These are phyloP conservation scores for Purpureocillium lavendulum DNA, from an alignment of 2,329 filamentous ascomycete genomes.

Conservation along the genomic window DNA sequence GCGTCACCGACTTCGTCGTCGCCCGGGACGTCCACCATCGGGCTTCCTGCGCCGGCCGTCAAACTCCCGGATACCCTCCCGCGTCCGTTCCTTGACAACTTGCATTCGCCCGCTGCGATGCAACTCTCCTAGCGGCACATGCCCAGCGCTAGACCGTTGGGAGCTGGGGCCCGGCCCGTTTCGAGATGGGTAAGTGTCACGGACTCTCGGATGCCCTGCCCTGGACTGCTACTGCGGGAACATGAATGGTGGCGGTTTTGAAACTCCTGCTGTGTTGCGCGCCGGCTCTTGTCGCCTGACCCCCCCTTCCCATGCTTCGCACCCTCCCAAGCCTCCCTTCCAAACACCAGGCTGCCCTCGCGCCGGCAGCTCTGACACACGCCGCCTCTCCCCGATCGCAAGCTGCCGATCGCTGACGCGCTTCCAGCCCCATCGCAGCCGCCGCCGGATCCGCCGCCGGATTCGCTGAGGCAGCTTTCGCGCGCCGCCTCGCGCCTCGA, in stretches of 20 bases:
- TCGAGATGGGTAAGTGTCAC: conserved; percentile 16
- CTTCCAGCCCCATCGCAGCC: conserved; percentile 49
- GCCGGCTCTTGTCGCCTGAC: not conserved
- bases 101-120: conserved; percentile 4
- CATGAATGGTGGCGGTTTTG: not conserved
- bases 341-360: not conserved
- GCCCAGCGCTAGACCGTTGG: conserved; percentile 10
- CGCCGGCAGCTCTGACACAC: too few relatives aligned
- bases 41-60: not conserved
- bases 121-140: conserved; percentile 8
- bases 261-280: not conserved
- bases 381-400: too few relatives aligned
- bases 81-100: too few relatives aligned
- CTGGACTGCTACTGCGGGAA: too few relatives aligned
- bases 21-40: not conserved
- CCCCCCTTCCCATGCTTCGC: not conserved
- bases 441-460: conserved; percentile 46
- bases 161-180: conserved; percentile 13
- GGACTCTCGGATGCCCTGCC: too few relatives aligned
- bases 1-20: not conserved
- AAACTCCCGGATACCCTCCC: too few relatives aligned
- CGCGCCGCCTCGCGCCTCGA: conserved; percentile 42
- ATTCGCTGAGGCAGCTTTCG: conserved; percentile 43
- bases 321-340: not conserved
- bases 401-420: conserved; percentile 6